Conservation (phyloP, 2,329 filamentous ascomycete genomes). For the Fusarium sp. region DNA sequence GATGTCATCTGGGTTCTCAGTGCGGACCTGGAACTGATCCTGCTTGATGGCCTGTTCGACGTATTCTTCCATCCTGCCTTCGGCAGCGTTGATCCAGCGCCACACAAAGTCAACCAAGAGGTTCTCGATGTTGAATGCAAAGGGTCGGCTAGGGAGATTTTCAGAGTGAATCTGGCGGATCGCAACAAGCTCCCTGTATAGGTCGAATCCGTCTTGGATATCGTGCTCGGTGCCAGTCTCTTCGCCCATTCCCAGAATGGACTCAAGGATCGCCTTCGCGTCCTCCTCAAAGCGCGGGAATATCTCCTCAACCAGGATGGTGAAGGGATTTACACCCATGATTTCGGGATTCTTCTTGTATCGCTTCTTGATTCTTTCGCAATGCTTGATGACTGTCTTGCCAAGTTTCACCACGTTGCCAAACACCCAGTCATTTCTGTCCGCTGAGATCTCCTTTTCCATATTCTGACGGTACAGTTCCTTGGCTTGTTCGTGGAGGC, state of each 20-base stretch:
- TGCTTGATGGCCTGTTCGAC: constrained; percentile 93
- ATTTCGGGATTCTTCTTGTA: constrained; percentile 90
- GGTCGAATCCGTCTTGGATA: constrained; percentile 91
- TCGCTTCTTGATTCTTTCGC: constrained; percentile 90
- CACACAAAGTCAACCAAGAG: constrained; percentile 93
- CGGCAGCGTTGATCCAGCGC: constrained; percentile 90
- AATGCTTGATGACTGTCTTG: constrained; percentile 85
- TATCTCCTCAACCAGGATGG: constrained; percentile 82
- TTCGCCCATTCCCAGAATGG: constrained; percentile 80
- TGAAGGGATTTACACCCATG: constrained; percentile 76
- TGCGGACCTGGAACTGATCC: constrained; percentile 84
- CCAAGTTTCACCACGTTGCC: constrained; percentile 90
- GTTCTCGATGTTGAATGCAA: constrained; percentile 89
- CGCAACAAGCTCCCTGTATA: constrained; percentile 89
- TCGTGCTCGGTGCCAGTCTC: constrained; percentile 80
- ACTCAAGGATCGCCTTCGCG: constrained; percentile 83
- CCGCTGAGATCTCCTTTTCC: constrained; percentile 81
- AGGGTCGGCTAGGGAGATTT: constrained; percentile 77
- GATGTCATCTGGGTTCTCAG: constrained; percentile 70
- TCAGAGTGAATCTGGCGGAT: constrained; percentile 85
- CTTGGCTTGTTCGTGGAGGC: constrained; percentile 78
- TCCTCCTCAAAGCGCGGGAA: constrained; percentile 93
- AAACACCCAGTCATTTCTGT: constrained; percentile 89
- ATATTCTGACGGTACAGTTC: constrained; percentile 85
- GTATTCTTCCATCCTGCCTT: constrained; percentile 82